Percentiles rank a stretch among this genome's conserved stretches.
These are phyloP conservation scores for Phragmites australis DNA, from an alignment of 176 grass and related monocot species.

Conservation along the genomic window DNA sequence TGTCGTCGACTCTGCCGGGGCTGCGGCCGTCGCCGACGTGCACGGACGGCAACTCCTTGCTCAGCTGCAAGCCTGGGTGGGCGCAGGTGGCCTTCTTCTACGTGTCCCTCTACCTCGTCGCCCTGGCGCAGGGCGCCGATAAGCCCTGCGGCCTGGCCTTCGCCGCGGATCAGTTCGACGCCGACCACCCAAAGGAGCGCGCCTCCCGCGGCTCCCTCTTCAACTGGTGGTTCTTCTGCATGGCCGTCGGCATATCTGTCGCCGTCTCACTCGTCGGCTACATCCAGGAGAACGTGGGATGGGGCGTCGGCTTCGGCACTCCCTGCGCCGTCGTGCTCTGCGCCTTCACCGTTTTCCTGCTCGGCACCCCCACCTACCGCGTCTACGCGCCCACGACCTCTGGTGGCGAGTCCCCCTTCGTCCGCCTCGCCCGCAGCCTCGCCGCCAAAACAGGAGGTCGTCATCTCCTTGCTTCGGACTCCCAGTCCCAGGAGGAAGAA, in stretches of 20 bases:
- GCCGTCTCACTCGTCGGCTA: constrained; percentile 39
- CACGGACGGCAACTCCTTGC: too few species aligned
- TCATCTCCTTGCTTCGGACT: too few species aligned
- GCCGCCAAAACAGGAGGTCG: too few species aligned
- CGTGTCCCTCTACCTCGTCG: constrained; percentile 53
- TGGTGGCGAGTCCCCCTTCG: not conserved
- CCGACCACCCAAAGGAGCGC: constrained; percentile 37
- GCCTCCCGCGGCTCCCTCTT: constrained; percentile 55
- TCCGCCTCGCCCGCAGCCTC: not conserved
- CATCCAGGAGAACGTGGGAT: constrained; percentile 58
- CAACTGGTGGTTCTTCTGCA: constrained; percentile 67
- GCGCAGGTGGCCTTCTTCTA: constrained; percentile 57
- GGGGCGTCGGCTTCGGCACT: constrained; percentile 55
- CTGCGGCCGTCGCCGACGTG: constrained; percentile 15
- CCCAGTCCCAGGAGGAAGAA: too few species aligned
- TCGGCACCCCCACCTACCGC: constrained; percentile 52
- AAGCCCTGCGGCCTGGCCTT: constrained; percentile 58
- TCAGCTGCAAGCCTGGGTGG: not conserved
- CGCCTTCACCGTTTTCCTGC: constrained; percentile 44
- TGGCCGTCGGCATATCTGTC: constrained; percentile 32
- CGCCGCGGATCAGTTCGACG: constrained; percentile 70
- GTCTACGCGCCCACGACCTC: constrained; percentile 22
- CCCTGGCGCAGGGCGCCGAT: constrained; percentile 48
- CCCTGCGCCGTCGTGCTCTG: constrained; percentile 39
- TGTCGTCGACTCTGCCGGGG: constrained; percentile 23